A percentile compares a stretch with the other conserved stretches of the same genome.
Evolutionary conservation across 352 stramenopile genomes (phyloP).

Genomic region (Globisporangium canariense): DNA sequence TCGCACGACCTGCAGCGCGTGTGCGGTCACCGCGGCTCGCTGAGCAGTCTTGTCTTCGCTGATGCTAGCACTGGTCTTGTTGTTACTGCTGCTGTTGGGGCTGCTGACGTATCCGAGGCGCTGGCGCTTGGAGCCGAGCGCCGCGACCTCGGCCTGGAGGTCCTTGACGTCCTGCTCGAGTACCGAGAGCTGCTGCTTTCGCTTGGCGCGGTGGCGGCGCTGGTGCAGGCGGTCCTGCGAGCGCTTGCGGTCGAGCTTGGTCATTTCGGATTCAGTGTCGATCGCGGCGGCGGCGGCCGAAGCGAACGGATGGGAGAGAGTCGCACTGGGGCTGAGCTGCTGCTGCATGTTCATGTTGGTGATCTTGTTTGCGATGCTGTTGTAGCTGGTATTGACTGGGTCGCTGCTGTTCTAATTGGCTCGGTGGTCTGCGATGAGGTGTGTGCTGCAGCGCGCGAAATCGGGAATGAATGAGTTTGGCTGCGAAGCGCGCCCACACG

Average conservation of each 20-base stretch:
- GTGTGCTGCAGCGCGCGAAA: too few species aligned
- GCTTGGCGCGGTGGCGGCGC: conserved; percentile 17
- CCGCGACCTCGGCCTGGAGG: conserved; percentile 7
- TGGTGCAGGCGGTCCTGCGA: conserved; percentile 17
- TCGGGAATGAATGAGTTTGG: too few species aligned
- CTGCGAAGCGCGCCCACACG: too few species aligned
- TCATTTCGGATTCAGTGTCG: conserved; percentile 1
- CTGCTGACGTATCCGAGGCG: conserved; percentile 1
- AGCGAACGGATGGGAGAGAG: neutral
- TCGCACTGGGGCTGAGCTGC: neutral
- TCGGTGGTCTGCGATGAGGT: too few species aligned
- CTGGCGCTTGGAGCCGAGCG: conserved; percentile 13
- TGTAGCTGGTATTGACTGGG: too few species aligned
- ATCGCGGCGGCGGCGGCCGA: too few species aligned
- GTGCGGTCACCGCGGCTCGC: neutral
- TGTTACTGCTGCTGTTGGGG: neutral
- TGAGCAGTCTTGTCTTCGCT: conserved; percentile 1
- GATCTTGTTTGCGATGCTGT: too few species aligned
- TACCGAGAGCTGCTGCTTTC: conserved; percentile 16
- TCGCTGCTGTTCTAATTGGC: too few species aligned
- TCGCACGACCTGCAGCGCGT: conserved; percentile 12
- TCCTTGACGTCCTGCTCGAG: conserved; percentile 18
- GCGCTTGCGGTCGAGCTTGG: conserved; percentile 17
- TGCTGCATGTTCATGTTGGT: conserved; percentile 1
- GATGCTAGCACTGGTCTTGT: neutral